A percentile compares a stretch with the other conserved stretches of the same genome.
Evolutionary conservation across 768 basidiomycete genomes (phyloP).

Genomic region (Suillus subluteus): DNA sequence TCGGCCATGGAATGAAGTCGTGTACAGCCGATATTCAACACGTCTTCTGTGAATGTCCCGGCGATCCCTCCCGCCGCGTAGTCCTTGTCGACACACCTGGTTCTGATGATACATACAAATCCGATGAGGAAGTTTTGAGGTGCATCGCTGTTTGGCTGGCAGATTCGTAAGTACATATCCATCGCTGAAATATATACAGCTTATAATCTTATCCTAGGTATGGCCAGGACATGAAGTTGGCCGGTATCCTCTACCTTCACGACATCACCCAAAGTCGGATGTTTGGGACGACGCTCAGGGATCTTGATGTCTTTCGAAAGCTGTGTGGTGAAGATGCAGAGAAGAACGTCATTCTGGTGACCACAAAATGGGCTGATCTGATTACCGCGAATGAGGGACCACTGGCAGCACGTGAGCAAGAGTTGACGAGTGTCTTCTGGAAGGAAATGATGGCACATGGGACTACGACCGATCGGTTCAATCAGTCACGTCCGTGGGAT

Average conservation of each 20-base stretch:
- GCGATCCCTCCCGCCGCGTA: slow-evolving; percentile 21
- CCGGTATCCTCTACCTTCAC: slow-evolving; percentile 40
- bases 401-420: slow-evolving; percentile 24
- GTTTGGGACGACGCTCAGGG: slow-evolving; percentile 30
- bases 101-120: slow-evolving; percentile 27
- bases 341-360: slow-evolving; percentile 36
- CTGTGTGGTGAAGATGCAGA: slow-evolving; percentile 31
- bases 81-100: slow-evolving; percentile 6
- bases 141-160: slow-evolving; percentile 31
- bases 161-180: slow-evolving; percentile 24
- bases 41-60: slow-evolving; percentile 20
- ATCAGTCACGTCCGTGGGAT: slow-evolving; percentile 20
- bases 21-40: slow-evolving; percentile 26
- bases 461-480: slow-evolving; percentile 30
- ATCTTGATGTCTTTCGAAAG: slow-evolving; percentile 34
- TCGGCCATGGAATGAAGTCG: slow-evolving; percentile 23
- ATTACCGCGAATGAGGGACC: slow-evolving; percentile 10
- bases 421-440: slow-evolving; percentile 35
- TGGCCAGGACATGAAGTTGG: slow-evolving; percentile 25
- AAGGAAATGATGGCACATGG: slow-evolving; percentile 31
- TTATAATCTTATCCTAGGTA: slow-evolving; percentile 22
- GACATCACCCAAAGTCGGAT: slow-evolving; percentile 38
- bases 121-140: slow-evolving; percentile 29
- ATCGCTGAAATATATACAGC: not conserved
- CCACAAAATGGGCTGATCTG: slow-evolving; percentile 38